These are phyloP conservation scores for Kentomonas sorsogonicus DNA, from an alignment of 208 protist genomes.

Conservation along the genomic window DNA sequence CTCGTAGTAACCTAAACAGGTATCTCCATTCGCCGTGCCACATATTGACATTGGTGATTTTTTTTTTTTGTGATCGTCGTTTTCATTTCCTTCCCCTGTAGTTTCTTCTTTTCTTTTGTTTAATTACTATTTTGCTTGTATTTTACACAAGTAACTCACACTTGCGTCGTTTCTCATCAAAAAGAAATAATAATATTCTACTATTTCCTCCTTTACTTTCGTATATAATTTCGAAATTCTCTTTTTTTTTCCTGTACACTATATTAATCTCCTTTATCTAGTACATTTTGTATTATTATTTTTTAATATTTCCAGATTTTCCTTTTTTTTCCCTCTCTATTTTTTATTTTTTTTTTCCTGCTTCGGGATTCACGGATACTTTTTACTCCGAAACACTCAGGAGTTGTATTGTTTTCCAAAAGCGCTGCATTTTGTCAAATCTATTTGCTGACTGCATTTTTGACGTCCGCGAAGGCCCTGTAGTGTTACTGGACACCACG, in stretches of 20 bases:
- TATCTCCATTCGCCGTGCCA: background rate
- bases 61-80: slow-evolving; percentile 1
- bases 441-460: too few species aligned
- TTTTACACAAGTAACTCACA: background rate
- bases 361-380: background rate
- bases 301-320: background rate
- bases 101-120: slow-evolving; percentile 7
- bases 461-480: too few species aligned
- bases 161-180: too few species aligned
- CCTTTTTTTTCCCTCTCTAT: background rate
- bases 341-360: slow-evolving; percentile 7
- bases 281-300: too few species aligned
- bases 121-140: background rate
- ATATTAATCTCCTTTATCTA: too few species aligned
- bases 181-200: too few species aligned
- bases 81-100: slow-evolving; percentile 1
- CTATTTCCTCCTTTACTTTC: too few species aligned
- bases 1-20: too few species aligned
- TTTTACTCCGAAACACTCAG: background rate
- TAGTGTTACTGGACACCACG: too few species aligned
- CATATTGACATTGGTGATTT: background rate
- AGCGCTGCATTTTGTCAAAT: too few species aligned
- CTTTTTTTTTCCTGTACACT: too few species aligned
- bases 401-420: background rate
- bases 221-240: too few species aligned